Conservation (phyloP, 2,329 filamentous ascomycete genomes). For the Bimuria novae-zelandiae region DNA sequence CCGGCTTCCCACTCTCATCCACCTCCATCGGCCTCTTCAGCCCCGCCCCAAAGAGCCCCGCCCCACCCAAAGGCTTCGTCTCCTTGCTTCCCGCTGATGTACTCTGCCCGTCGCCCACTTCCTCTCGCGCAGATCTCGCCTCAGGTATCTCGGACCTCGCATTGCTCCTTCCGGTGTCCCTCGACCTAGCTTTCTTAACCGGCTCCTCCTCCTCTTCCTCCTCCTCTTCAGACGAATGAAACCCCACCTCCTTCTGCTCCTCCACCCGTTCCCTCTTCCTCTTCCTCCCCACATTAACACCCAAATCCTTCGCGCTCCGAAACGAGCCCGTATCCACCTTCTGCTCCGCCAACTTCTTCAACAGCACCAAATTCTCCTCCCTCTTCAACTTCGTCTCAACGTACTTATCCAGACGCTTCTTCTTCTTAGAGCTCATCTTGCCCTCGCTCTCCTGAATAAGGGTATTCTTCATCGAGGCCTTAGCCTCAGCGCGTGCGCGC, state of each 20-base stretch:
- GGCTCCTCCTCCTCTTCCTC: conserved; percentile 6
- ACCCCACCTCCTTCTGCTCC: conserved; percentile 56
- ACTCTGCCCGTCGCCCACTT: neutral
- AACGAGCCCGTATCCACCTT: conserved; percentile 84
- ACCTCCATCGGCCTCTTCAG: conserved; percentile 85
- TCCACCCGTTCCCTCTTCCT: conserved; percentile 66
- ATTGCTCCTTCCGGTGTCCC: neutral
- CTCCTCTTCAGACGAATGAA: conserved; percentile 33
- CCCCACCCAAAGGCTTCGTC: conserved; percentile 10
- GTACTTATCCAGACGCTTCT: conserved; percentile 71
- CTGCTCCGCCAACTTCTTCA: conserved; percentile 78
- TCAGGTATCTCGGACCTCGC: neutral
- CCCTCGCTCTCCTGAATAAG: conserved; percentile 58
- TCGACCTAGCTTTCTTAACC: neutral
- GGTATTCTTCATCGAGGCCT: conserved; percentile 58
- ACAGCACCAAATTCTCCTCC: conserved; percentile 83
- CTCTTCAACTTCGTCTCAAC: conserved; percentile 91
- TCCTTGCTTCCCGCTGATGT: neutral
- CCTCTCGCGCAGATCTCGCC: neutral
- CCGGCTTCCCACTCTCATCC: conserved; percentile 76
- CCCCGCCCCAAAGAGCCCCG: conserved; percentile 67
- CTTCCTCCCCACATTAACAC: conserved; percentile 67
- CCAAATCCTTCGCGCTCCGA: conserved; percentile 76
- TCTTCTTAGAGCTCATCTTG: conserved; percentile 66
- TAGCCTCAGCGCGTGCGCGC: conserved; percentile 58